Conservation (phyloP, 192 early-diverging fungal genomes). For the Entomortierella parvispora region DNA sequence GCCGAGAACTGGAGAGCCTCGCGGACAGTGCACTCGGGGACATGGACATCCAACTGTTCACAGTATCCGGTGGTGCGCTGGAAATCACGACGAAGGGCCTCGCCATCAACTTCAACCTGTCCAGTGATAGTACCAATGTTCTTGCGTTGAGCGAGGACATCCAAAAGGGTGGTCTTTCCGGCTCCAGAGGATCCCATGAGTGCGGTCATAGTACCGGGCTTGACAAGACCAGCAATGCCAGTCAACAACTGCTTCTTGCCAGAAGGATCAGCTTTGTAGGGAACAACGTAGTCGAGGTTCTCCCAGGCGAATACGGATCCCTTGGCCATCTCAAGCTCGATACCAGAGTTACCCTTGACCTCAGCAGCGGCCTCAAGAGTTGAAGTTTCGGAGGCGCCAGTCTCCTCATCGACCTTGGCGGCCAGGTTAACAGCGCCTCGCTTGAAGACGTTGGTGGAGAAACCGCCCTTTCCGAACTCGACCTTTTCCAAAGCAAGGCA, state of each 20-base stretch:
- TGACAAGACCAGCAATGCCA: conserved; percentile 72
- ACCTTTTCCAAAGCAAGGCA: conserved; percentile 70
- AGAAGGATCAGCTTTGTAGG: conserved; percentile 55
- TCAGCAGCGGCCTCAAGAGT: conserved; percentile 45
- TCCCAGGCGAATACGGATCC: conserved; percentile 70
- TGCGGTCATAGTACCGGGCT: conserved; percentile 82
- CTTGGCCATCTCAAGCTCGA: conserved; percentile 52
- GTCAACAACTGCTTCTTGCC: conserved; percentile 74
- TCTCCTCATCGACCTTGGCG: conserved; percentile 49
- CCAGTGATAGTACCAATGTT: conserved; percentile 75
- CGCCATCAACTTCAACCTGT: conserved; percentile 76
- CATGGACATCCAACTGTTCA: conserved; percentile 87
- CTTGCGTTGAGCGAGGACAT: conserved; percentile 82
- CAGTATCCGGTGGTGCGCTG: conserved; percentile 81
- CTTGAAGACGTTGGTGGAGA: conserved; percentile 62
- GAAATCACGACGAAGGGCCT: conserved; percentile 64
- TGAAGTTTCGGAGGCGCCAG: conserved; percentile 36
- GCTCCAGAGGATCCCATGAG: conserved; percentile 82
- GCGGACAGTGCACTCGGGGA: conserved; percentile 77
- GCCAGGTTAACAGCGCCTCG: conserved; percentile 30
- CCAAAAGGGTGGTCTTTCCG: conserved; percentile 85
- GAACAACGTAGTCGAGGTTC: conserved; percentile 75
- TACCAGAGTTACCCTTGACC: conserved; percentile 38
- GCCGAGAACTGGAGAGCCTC: conserved; percentile 85
- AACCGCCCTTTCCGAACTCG: conserved; percentile 66